phyloP scores from a whole-genome alignment of 2,329 filamentous ascomycete species.

The Stenocarpella maydis region DNA sequence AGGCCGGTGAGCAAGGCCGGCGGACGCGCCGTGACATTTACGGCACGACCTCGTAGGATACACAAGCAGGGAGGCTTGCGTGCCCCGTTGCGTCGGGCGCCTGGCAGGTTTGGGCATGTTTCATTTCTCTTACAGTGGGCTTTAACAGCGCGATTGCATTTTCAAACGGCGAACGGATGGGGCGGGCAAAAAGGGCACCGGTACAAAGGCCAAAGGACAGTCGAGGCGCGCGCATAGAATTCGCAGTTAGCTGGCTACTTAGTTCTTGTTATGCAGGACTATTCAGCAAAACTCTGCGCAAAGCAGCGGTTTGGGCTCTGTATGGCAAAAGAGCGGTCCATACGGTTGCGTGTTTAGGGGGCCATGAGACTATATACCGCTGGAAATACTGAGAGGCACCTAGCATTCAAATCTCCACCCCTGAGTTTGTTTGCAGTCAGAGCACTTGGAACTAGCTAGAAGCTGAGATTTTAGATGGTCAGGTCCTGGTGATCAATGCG shows the following conservation, averaged over 20 bases:
- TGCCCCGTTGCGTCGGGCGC: not conserved
- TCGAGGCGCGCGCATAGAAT: slow-evolving; percentile 8
- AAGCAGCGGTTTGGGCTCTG: no score
- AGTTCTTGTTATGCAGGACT: not conserved
- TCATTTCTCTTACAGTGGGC: not conserved
- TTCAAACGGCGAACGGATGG: slow-evolving; percentile 8
- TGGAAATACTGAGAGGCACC: no score
- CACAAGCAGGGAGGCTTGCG: not conserved
- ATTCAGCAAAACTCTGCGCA: not conserved
- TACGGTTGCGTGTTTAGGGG: not conserved
- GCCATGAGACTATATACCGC: no score
- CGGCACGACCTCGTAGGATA: not conserved
- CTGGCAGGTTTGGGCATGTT: not conserved
- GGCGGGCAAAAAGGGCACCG: not conserved
- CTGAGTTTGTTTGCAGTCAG: not conserved
- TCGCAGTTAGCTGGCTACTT: slow-evolving; percentile 17
- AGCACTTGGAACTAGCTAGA: not conserved
- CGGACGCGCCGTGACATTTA: not conserved
- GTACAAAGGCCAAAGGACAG: not conserved
- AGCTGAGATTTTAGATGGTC: no score
- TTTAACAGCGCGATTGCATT: slow-evolving; percentile 18
- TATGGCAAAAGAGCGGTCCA: not conserved
- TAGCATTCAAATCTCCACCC: no score
- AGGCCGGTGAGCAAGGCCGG: not conserved
- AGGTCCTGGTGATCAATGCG: not conserved